Conservation (phyloP, 2,329 filamentous ascomycete genomes). For the Zasmidium cellare region DNA sequence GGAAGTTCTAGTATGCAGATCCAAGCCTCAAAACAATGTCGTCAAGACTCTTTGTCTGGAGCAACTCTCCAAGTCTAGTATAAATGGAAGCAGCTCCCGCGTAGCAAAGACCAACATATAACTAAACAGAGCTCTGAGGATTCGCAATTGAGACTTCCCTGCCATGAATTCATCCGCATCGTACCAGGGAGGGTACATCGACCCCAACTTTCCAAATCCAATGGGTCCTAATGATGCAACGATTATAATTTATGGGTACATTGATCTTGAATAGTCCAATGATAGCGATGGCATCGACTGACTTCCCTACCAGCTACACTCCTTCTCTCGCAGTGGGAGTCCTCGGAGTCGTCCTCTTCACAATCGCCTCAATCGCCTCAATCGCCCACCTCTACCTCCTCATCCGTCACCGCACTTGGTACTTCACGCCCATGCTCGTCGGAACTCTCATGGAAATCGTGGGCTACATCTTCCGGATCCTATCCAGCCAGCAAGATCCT, state of each 20-base stretch:
- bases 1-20: background rate
- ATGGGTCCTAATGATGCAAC: constrained; percentile 47
- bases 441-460: constrained; percentile 52
- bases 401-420: constrained; percentile 45
- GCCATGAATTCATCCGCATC: background rate
- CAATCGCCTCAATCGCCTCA: constrained; percentile 42
- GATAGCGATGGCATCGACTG: constrained; percentile 18
- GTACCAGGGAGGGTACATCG: constrained; percentile 43
- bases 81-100: background rate
- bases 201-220: constrained; percentile 55
- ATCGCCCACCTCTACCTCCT: constrained; percentile 39
- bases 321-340: constrained; percentile 48
- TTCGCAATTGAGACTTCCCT: background rate
- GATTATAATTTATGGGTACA: constrained; percentile 50
- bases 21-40: background rate
- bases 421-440: constrained; percentile 48
- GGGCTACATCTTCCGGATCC: constrained; percentile 51
- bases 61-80: background rate
- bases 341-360: constrained; percentile 48
- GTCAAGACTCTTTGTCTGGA: background rate
- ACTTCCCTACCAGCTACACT: constrained; percentile 41
- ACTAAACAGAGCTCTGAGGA: background rate
- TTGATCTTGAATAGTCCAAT: background rate
- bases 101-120: background rate
- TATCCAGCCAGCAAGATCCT: constrained; percentile 53